Percentiles rank a stretch among this genome's conserved stretches.
Evolutionary conservation across 139 green algal genomes (phyloP).

Genomic region (Picochlorum sp.): DNA sequence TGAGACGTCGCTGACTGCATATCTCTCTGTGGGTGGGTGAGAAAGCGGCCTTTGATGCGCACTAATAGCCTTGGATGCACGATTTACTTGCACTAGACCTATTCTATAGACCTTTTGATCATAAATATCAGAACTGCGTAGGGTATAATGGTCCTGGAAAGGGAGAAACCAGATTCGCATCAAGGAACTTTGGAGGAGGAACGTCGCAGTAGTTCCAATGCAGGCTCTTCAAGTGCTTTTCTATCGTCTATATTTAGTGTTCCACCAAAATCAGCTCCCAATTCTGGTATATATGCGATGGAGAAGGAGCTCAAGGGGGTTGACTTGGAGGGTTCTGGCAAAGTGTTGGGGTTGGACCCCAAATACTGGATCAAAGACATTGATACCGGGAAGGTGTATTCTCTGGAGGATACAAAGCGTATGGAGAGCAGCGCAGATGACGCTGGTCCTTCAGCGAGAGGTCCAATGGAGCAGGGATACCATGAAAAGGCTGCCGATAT

Average conservation of each 20-base stretch:
- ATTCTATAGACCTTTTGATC: no score
- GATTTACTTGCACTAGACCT: no score
- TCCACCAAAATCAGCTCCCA: slow-evolving; percentile 12
- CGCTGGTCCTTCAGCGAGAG: no score
- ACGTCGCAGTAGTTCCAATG: not conserved
- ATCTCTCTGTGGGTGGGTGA: no score
- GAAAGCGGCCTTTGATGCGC: no score
- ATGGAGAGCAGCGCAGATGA: not conserved
- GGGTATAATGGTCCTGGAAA: no score
- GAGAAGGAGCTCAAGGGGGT: slow-evolving; percentile 27
- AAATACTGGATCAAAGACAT: slow-evolving; percentile 43
- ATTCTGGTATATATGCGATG: slow-evolving; percentile 26
- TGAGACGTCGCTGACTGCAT: no score
- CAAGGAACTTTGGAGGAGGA: no score
- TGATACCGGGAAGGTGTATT: slow-evolving; percentile 38
- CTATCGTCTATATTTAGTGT: slow-evolving; percentile 22
- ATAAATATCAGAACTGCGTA: no score
- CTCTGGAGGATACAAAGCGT: slow-evolving; percentile 15
- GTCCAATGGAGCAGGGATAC: slow-evolving; percentile 17
- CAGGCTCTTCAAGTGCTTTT: not conserved
- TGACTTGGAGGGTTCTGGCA: slow-evolving; percentile 31
- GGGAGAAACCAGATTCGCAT: no score
- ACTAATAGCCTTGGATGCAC: no score
- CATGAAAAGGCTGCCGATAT: not conserved
- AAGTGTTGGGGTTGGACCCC: slow-evolving; percentile 30